Evolutionary conservation across 2,329 filamentous ascomycete genomes (phyloP).

Genomic region (Chrysosporium keratinophilum): DNA sequence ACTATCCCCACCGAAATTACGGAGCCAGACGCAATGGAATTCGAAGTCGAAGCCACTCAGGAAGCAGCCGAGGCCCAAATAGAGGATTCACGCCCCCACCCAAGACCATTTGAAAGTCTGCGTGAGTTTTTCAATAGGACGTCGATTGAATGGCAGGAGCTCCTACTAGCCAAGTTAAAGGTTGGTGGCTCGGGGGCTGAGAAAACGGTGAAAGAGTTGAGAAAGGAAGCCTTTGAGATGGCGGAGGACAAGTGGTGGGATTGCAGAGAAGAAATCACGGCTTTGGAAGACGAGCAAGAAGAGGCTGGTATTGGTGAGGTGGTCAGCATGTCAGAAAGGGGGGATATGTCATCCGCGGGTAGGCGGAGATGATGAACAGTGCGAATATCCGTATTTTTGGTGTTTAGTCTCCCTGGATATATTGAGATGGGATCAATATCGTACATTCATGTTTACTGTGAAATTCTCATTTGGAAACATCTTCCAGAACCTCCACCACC

Average conservation of each 20-base stretch:
- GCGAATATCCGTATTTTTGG: too few species aligned
- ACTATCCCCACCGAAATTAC: constrained; percentile 30
- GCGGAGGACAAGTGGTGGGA: constrained; percentile 99
- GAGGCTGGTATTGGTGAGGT: constrained; percentile 91
- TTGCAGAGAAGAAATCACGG: constrained; percentile 82
- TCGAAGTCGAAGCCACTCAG: constrained; percentile 33
- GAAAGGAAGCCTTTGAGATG: constrained; percentile 77
- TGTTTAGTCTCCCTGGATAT: too few species aligned
- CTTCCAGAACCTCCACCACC: constrained; percentile 53
- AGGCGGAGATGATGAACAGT: constrained; percentile 34
- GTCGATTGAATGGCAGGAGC: constrained; percentile 79
- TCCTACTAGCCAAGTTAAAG: constrained; percentile 64
- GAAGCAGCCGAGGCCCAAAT: constrained; percentile 38
- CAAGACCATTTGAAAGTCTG: constrained; percentile 74
- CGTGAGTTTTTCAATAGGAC: constrained; percentile 88
- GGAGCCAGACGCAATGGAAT: constrained; percentile 23
- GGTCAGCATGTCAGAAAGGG: constrained; percentile 69
- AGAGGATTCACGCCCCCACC: constrained; percentile 66
- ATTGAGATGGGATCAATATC: too few species aligned
- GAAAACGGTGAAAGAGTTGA: constrained; percentile 77
- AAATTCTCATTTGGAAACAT: constrained; percentile 32
- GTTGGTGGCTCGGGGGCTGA: constrained; percentile 49
- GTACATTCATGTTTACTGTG: too few species aligned
- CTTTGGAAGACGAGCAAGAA: constrained; percentile 90
- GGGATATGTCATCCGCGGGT: constrained; percentile 41